Evolutionary conservation across 1,139 yeast genomes (phyloP).

Genomic region (Oligophagozyma castellii): DNA sequence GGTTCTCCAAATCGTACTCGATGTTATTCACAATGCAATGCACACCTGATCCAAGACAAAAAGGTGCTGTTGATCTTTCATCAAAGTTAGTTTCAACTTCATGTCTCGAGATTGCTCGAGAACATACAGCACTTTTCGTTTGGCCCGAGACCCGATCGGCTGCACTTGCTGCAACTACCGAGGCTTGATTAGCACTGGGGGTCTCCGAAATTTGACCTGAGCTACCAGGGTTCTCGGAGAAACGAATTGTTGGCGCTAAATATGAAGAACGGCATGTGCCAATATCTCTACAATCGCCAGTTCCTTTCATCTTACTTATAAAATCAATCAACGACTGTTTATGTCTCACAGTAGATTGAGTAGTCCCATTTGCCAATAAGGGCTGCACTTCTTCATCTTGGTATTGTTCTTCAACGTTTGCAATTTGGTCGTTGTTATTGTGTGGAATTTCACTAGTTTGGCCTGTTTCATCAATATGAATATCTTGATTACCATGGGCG

Average conservation of each 20-base stretch:
- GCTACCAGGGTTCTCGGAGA: not conserved
- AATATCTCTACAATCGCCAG: not conserved
- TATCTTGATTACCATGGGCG: constrained; percentile 33
- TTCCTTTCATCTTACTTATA: not conserved
- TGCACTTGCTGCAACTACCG: not conserved
- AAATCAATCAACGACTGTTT: not conserved
- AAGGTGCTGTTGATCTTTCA: not conserved
- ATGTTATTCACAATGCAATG: constrained; percentile 23
- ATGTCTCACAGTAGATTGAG: not conserved
- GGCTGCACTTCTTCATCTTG: constrained; percentile 3
- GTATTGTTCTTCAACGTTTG: not conserved
- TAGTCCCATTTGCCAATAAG: constrained; percentile 3
- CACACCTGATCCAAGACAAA: constrained; percentile 6
- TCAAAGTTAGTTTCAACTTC: constrained; percentile 1
- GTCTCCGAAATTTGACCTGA: not conserved
- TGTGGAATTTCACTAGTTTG: constrained; percentile 1
- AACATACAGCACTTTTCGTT: not conserved
- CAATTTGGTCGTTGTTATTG: not conserved
- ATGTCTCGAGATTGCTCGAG: too few relatives aligned
- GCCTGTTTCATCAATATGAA: constrained; percentile 1
- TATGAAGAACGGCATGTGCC: not conserved
- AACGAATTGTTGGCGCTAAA: not conserved
- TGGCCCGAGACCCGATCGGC: not conserved
- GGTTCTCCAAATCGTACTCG: constrained; percentile 25
- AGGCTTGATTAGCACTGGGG: not conserved